Evolutionary conservation across 1,139 yeast species (phyloP), one percentile per base, ranked within the genome.

Genomic region (Diutina siamensis): DNA sequence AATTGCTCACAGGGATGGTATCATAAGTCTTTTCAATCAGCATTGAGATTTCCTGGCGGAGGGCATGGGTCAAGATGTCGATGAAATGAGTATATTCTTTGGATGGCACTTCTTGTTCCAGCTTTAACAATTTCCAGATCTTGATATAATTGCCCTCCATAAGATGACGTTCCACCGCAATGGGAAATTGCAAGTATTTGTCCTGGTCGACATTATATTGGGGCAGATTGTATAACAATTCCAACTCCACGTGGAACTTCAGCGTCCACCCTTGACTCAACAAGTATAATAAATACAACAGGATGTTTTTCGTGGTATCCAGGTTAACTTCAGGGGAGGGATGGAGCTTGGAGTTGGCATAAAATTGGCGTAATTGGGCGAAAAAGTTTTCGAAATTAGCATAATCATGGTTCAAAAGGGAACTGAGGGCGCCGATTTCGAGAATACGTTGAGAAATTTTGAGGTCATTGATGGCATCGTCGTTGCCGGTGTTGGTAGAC

Each of bases 71-170:
- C 59, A 88, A 73, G 27, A 85, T 78, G 44, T 69, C 74, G 47
- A 76, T 74, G 59, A 82, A 82, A 46, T 78, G 73, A 47, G 64
- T 64, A 57, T 72, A 80, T 57, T 82, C 87, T 45, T 71, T 67
- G 53, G 80, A 74, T 27, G 81, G 80, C 52, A 70, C 62, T 49
- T 58, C 57, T 17, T 71, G 62, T 17, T 79, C 79, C 36, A 74
- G 72, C 57, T 76, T 69, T 66, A 82, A 76, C 47, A 86, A 74
- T 55, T 80, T 82, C 85, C 95, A 85, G 47, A 92, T 92, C 64
- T 86, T 86, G 61, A 87, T 94, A 63, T 89, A 92, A 52, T 92
- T 84, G 44, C 98, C 98, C 62, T 92, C 98, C 85, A 92, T 88
- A 53, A 92, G 76, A 80, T 94, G 86, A 54, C 87, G 83, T 62